Percentiles rank a stretch among this genome's conserved stretches.
These are phyloP conservation scores for Penicillium egyptiacum DNA, from an alignment of 495 filamentous ascomycete species.

Conservation along the genomic window DNA sequence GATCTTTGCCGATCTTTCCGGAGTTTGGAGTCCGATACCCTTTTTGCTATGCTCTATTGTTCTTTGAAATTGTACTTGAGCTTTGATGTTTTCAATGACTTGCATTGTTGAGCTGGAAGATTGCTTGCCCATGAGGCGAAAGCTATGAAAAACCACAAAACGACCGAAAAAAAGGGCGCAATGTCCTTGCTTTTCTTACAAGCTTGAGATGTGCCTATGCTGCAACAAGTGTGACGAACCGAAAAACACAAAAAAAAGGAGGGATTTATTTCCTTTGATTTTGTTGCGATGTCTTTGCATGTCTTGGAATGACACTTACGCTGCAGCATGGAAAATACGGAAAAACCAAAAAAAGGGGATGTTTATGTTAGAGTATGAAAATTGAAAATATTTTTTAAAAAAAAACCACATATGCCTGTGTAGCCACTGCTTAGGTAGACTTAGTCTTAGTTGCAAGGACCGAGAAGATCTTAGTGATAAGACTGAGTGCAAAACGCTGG, in stretches of 20 bases:
- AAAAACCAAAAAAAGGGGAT: slow-evolving; percentile 4
- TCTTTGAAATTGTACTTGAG: neutral
- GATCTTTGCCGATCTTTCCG: too few species aligned
- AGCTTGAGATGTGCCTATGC: neutral
- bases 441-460: neutral
- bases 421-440: neutral
- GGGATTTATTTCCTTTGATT: neutral
- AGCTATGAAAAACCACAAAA: slow-evolving; percentile 1
- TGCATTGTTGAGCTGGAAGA: neutral
- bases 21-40: neutral
- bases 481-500: neutral
- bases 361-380: slow-evolving; percentile 1
- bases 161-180: slow-evolving; percentile 6
- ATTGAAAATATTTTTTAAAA: neutral
- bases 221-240: neutral
- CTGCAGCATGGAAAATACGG: neutral
- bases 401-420: neutral
- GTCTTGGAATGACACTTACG: neutral
- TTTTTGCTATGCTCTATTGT: neutral
- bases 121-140: neutral
- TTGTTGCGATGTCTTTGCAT: neutral
- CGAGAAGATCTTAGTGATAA: neutral
- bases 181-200: neutral
- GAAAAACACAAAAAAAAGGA: slow-evolving; percentile 11
- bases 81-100: neutral